Base-by-base conservation (phyloP, 306 rosid genomes). In the Clitoria ternatea region DNA sequence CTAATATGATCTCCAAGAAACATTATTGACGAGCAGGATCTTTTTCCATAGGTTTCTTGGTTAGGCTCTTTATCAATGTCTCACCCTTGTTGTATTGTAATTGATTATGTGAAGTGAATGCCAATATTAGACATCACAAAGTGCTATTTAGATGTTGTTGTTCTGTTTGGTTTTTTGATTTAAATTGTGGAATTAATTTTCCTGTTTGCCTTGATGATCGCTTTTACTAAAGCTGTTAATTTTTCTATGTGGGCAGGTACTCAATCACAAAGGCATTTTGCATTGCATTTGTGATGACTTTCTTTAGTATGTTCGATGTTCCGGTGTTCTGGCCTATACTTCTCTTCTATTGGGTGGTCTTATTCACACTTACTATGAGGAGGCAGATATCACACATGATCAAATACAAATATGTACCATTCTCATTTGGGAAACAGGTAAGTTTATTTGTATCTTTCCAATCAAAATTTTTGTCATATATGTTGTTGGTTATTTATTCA, bases 281-380 rank as follows among this genome's bases (percentile, higher is more conserved):
- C 82, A 84, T 94, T 84, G 98, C 95, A 9, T 89, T 93, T 67
- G 78, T 81, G 82, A 85, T 93, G 98, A 94, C 98, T 50, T 94
- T 70, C 89, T 90, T 85, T 86, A 82, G 80, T 39, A 78, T 59
- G 0, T 82, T 82, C 64, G 86, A 82, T 74, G 80, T 82, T 43
- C 98, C 98, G 2, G 98, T 94, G 48, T 94, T 94, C 68, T 94
- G 98, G 98, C 98, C 98, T 13, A 89, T 94, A 71, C 97, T 94
- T 43, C 91, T 94, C 54, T 87, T 94, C 85, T 94, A 94, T 76
- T 94, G 98, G 98, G 74, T 94, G 52, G 85, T 86, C 40, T 82
- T 94, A 10, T 89, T 90, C 79, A 70, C 84, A 4, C 89, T 88
- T 59, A 94, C 98, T 12, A 90, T 94, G 98, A 85, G 98, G 87